Percentiles rank a stretch among this genome's conserved stretches.
phyloP scores from a whole-genome alignment of 1,284 basidiomycete genomes.

The Trametes sp. region DNA sequence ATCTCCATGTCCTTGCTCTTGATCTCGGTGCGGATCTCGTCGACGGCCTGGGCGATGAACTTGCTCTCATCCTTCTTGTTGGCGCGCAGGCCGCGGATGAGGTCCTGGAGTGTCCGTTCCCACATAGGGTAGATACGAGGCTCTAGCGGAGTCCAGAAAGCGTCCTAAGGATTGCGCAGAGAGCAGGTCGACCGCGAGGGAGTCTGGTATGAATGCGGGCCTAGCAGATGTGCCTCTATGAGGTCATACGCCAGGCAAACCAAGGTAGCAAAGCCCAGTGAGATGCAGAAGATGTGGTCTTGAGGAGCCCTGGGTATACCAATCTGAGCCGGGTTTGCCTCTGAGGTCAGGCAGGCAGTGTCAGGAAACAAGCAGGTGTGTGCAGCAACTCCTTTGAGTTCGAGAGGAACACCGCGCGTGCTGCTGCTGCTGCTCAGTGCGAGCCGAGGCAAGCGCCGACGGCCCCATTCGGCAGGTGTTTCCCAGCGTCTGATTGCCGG shows the following conservation, averaged over 20 bases:
- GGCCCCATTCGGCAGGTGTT: slow-evolving; percentile 10
- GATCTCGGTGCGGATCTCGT: slow-evolving; percentile 92
- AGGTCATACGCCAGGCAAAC: slow-evolving; percentile 1
- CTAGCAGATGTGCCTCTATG: not conserved
- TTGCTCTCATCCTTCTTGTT: slow-evolving; percentile 86
- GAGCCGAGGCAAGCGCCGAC: not conserved
- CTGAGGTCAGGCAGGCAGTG: not conserved
- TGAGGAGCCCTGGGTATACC: no score
- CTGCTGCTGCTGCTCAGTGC: not conserved
- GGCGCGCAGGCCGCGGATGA: slow-evolving; percentile 88
- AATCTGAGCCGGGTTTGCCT: no score
- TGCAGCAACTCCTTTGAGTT: not conserved
- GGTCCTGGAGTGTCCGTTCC: slow-evolving; percentile 92
- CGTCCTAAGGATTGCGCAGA: not conserved
- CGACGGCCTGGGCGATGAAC: slow-evolving; percentile 82
- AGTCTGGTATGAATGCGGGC: not conserved
- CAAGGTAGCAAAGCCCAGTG: no score
- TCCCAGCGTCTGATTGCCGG: slow-evolving; percentile 17
- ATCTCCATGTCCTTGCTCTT: slow-evolving; percentile 96
- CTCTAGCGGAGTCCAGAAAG: not conserved
- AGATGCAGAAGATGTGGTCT: not conserved
- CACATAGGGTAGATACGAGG: slow-evolving; percentile 65
- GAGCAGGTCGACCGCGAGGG: not conserved
- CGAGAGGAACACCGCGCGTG: no score
- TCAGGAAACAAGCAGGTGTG: not conserved